A percentile compares a stretch with the other conserved stretches of the same genome.
Conservation (phyloP, 805 yeast genomes). For the Limtongia smithiae region DNA sequence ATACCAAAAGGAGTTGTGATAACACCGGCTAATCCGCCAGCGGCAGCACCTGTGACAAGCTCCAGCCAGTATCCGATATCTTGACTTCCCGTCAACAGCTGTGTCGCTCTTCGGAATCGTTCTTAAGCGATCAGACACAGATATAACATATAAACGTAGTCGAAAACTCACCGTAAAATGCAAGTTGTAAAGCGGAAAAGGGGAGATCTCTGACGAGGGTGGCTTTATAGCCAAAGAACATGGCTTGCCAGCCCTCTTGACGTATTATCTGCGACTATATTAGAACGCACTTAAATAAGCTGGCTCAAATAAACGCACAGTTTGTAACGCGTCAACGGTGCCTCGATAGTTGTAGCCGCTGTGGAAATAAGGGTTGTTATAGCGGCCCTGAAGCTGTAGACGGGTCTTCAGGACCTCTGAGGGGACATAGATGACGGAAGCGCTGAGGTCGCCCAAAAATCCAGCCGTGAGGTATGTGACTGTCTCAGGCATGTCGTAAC, state of each 20-base stretch:
- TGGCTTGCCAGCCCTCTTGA: conserved; percentile 69
- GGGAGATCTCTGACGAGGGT: conserved; percentile 91
- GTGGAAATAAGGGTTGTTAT: conserved; percentile 71
- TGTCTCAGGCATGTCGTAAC: conserved; percentile 69
- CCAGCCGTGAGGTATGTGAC: conserved; percentile 80
- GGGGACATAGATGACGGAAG: conserved; percentile 88
- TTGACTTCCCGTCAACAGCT: conserved; percentile 31
- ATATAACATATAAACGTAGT: too few species aligned
- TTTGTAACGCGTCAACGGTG: conserved; percentile 63
- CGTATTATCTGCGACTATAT: conserved; percentile 43
- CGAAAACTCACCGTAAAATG: conserved; percentile 72
- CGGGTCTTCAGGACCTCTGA: conserved; percentile 92
- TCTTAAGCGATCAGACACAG: too few species aligned
- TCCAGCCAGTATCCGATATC: conserved; percentile 50
- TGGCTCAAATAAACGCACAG: conserved; percentile 33
- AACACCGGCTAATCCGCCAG: conserved; percentile 89
- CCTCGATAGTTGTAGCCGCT: conserved; percentile 85
- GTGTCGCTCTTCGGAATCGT: conserved; percentile 38
- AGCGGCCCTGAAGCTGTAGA: conserved; percentile 84
- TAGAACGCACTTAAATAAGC: neutral
- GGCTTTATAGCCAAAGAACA: conserved; percentile 91
- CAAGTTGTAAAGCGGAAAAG: conserved; percentile 91
- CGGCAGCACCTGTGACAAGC: conserved; percentile 85
- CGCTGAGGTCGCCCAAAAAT: conserved; percentile 86
- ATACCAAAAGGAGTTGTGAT: conserved; percentile 77